phyloP scores from a whole-genome alignment of 805 yeast genomes.

The Vanderwaltozyma verrucispora region DNA sequence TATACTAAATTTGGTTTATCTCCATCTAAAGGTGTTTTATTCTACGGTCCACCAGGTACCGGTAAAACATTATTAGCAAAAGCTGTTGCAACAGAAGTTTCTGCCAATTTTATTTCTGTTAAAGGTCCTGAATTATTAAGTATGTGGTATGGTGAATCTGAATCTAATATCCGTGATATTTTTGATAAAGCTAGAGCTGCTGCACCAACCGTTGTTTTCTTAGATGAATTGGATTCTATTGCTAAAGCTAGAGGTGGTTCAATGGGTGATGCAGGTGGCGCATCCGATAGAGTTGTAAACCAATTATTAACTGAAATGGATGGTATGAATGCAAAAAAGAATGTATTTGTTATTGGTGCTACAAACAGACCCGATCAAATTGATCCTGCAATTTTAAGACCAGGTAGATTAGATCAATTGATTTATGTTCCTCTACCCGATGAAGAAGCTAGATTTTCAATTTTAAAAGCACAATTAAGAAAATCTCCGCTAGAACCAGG shows the following conservation, averaged over 20 bases:
- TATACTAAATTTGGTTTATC: conserved; percentile 96
- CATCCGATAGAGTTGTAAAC: conserved; percentile 81
- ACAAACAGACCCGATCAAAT: conserved; percentile 99
- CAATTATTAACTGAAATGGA: conserved; percentile 98
- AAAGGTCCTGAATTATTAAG: conserved; percentile 46
- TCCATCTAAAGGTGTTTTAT: conserved; percentile 96
- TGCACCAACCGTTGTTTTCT: conserved; percentile 97
- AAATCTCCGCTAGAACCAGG: conserved; percentile 99
- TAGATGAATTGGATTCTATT: conserved; percentile 96
- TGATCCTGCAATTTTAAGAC: conserved; percentile 97
- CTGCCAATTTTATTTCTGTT: conserved; percentile 95
- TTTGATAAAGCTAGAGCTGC: conserved; percentile 99
- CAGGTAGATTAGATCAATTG: conserved; percentile 97
- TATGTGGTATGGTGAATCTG: conserved; percentile 99
- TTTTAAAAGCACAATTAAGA: conserved; percentile 91
- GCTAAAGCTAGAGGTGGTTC: conserved; percentile 98
- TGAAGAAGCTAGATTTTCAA: conserved; percentile 86
- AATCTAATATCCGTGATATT: conserved; percentile 93
- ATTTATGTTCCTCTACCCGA: conserved; percentile 98
- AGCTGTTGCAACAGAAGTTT: conserved; percentile 98
- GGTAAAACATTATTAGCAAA: conserved; percentile 98
- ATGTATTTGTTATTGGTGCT: conserved; percentile 98
- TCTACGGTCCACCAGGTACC: conserved; percentile 99
- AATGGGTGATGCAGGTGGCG: conserved; percentile 77
- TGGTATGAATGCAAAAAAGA: conserved; percentile 99